These are phyloP conservation scores for Ophiostoma triangulosporum DNA, from an alignment of 2,329 filamentous ascomycete species.

Conservation along the genomic window DNA sequence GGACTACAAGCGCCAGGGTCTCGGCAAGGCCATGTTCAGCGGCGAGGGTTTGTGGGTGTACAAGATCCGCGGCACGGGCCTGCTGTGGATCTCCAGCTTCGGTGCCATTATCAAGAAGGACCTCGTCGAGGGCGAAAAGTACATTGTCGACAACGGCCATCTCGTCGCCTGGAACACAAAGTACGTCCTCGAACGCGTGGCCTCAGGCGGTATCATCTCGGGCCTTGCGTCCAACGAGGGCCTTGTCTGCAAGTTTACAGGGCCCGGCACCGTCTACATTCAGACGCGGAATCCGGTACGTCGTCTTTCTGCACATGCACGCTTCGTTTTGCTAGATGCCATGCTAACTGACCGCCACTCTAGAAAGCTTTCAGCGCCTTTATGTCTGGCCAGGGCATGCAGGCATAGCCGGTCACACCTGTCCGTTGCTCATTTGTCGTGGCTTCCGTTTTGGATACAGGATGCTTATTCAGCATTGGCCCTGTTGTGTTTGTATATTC, in stretches of 20 bases:
- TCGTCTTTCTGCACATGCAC: slow-evolving; percentile 9
- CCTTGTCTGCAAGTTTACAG: slow-evolving; percentile 85
- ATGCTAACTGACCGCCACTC: not conserved
- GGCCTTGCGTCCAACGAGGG: slow-evolving; percentile 71
- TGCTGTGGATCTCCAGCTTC: slow-evolving; percentile 85
- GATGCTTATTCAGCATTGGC: not conserved
- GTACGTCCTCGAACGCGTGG: slow-evolving; percentile 79
- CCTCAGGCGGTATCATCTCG: slow-evolving; percentile 89
- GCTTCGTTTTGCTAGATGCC: not conserved
- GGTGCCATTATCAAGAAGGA: slow-evolving; percentile 93
- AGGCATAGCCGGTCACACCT: slow-evolving; percentile 9
- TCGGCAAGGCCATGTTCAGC: slow-evolving; percentile 85
- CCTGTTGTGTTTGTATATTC: not conserved
- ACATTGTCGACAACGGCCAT: slow-evolving; percentile 87
- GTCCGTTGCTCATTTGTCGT: not conserved
- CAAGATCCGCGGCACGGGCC: slow-evolving; percentile 65
- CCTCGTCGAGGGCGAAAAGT: slow-evolving; percentile 60
- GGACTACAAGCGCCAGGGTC: slow-evolving; percentile 72
- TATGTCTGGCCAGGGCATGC: slow-evolving; percentile 33
- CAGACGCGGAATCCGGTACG: slow-evolving; percentile 77
- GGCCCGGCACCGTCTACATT: slow-evolving; percentile 80
- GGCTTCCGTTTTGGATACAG: not conserved
- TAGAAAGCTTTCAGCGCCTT: slow-evolving; percentile 40
- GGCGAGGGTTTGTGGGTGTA: slow-evolving; percentile 89
- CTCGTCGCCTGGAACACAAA: slow-evolving; percentile 95